Evolutionary conservation across 805 yeast species (phyloP).

Genomic region (Nakazawaea wyomingensis): DNA sequence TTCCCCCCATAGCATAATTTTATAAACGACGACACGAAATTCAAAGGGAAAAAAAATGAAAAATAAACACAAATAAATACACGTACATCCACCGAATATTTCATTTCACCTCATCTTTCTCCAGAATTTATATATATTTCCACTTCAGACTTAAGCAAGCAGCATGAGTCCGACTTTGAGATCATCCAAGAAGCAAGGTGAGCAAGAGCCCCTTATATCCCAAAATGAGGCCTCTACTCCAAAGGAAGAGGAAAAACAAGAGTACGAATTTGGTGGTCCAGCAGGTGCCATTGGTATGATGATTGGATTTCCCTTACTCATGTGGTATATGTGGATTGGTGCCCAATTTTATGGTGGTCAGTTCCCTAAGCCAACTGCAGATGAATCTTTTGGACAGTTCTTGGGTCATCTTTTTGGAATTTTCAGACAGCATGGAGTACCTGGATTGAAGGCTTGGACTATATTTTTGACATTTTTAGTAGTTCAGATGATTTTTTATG

Average conservation of each 20-base stretch:
- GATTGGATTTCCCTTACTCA: constrained; percentile 83
- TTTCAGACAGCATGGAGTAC: constrained; percentile 50
- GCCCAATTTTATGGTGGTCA: constrained; percentile 74
- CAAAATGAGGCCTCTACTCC: background rate
- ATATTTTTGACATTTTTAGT: constrained; percentile 67
- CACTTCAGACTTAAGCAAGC: background rate
- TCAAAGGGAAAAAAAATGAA: too few relatives aligned
- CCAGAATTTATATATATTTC: too few relatives aligned
- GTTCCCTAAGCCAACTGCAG: constrained; percentile 61
- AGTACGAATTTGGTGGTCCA: constrained; percentile 93
- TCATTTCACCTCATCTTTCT: too few relatives aligned
- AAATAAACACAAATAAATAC: too few relatives aligned
- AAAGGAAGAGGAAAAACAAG: constrained; percentile 37
- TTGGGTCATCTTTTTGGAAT: constrained; percentile 36
- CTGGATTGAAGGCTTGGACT: constrained; percentile 56
- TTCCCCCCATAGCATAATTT: too few relatives aligned
- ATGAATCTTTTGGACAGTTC: constrained; percentile 50
- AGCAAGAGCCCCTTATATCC: background rate
- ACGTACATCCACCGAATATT: background rate
- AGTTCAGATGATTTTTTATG: constrained; percentile 69
- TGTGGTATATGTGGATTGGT: constrained; percentile 96
- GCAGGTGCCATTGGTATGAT: constrained; percentile 88
- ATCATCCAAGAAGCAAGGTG: background rate
- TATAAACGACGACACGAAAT: too few relatives aligned
- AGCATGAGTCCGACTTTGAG: background rate